A percentile compares a stretch with the other conserved stretches of the same genome.
phyloP scores from a whole-genome alignment of 1,284 basidiomycete genomes.

The Ganoderma lingzhi region DNA sequence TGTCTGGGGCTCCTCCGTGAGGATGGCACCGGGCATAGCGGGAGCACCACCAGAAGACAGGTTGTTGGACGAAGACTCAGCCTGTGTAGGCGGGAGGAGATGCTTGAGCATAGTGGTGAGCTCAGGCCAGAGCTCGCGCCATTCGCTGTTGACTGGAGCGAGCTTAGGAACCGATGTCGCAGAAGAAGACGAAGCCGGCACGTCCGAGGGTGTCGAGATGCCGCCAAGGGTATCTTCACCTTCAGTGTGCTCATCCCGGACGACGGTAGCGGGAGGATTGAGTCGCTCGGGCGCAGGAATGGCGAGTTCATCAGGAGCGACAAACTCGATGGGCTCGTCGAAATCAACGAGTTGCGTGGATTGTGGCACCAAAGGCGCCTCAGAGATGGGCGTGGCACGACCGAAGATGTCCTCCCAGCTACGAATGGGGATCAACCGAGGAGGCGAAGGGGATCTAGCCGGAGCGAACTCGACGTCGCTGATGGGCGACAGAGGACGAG shows the following conservation, averaged over 20 bases:
- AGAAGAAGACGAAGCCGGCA: conserved; percentile 26
- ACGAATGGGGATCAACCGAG: neutral
- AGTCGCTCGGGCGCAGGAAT: neutral
- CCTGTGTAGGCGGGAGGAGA: conserved; percentile 37
- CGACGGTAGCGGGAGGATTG: neutral
- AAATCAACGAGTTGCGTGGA: conserved; percentile 25
- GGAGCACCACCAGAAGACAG: conserved; percentile 8
- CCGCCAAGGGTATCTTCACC: conserved; percentile 22
- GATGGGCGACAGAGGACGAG: neutral
- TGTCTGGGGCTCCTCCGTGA: conserved; percentile 26
- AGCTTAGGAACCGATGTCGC: conserved; percentile 36
- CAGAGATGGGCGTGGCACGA: neutral
- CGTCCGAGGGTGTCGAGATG: conserved; percentile 33
- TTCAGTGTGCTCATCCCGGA: conserved; percentile 7
- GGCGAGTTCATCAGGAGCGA: neutral
- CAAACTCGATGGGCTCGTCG: conserved; percentile 12
- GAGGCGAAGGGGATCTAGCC: neutral
- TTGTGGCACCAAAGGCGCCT: neutral
- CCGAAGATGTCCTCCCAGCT: conserved; percentile 2
- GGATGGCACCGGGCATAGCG: conserved; percentile 37
- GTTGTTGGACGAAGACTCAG: conserved; percentile 12
- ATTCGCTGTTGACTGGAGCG: conserved; percentile 38
- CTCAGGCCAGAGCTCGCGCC: conserved; percentile 43
- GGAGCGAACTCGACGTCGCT: conserved; percentile 8
- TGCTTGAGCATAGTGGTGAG: conserved; percentile 41